Base-by-base conservation (phyloP, 345 rosid genomes). In the Erodium maritimum region DNA sequence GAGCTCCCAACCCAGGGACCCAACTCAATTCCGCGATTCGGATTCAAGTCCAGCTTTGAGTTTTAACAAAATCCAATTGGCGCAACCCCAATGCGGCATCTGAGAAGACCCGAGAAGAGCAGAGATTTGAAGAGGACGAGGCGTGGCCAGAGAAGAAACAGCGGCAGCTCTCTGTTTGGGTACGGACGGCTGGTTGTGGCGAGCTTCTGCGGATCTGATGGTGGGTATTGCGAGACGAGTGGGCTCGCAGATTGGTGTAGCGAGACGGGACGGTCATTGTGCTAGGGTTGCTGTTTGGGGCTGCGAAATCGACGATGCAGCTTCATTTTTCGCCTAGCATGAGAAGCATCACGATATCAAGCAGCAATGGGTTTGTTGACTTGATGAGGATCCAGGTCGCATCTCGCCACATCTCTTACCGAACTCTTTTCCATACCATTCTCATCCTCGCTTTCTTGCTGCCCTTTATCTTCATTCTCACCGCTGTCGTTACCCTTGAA, bases 281-380 rank as follows among this genome's bases (percentile, higher is more conserved):
- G 58, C 33, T 17, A 52, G 61, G 34, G 46, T 14, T 42, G 16
- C 3, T 42, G 48, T 14, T n/a, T 50, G 89, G 69, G 79, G 90
- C 90, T 80, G 95, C 90, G 62, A 76, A 68, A 76, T 68, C 66
- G 82, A 90, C 81, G 79, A 94, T 94, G 99, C 99, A 84, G 97
- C 99, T 94, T 86, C 96, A 85, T 90, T 74, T 94, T 83, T 94
- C 99, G 79, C 97, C 95, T 77, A 90, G 99, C 84, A 94, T 94
- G 99, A 94, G 97, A 87, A 94, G 99, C 73, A 86, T 94, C 78
- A 94, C 99, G 61, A 94, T 94, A 75, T 90, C 91, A 66, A 87
- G 90, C 80, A 90, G 80, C 85, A 82, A 86, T 84, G 99, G 93
- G 74, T 86, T 90, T 87, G 84, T 81, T 90, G 97, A 94, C 85